phyloP scores from a whole-genome alignment of 2,329 filamentous ascomycete genomes.

The Hymenoscyphus repandus region DNA sequence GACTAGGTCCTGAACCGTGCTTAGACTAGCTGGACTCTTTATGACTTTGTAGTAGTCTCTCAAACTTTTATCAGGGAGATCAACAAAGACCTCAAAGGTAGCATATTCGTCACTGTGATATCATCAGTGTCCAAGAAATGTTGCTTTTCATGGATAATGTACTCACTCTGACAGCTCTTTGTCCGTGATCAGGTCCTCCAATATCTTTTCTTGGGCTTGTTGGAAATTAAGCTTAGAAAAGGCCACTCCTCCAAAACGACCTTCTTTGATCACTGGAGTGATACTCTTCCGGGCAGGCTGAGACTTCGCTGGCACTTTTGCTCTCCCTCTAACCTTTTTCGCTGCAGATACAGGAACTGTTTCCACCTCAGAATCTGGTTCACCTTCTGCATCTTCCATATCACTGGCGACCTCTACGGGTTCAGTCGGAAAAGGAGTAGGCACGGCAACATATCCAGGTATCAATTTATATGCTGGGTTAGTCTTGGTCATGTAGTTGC shows the following conservation, averaged over 20 bases:
- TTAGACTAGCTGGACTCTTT: slow-evolving; percentile 72
- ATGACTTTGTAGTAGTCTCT: slow-evolving; percentile 87
- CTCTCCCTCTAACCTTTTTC: slow-evolving; percentile 22
- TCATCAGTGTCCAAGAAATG: slow-evolving; percentile 5
- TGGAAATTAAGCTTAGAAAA: slow-evolving; percentile 75
- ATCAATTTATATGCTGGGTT: slow-evolving; percentile 73
- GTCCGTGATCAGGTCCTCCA: slow-evolving; percentile 65
- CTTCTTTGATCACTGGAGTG: slow-evolving; percentile 42
- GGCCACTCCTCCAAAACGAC: slow-evolving; percentile 49
- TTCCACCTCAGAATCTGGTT: slow-evolving; percentile 29
- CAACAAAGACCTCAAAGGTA: slow-evolving; percentile 68
- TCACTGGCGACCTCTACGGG: slow-evolving; percentile 25
- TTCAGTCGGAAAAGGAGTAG: slow-evolving; percentile 62
- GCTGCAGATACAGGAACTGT: slow-evolving; percentile 18
- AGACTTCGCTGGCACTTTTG: slow-evolving; percentile 24
- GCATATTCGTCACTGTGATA: slow-evolving; percentile 58
- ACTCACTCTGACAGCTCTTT: slow-evolving; percentile 61
- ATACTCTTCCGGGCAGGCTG: slow-evolving; percentile 32
- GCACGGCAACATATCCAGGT: slow-evolving; percentile 62
- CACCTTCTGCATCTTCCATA: slow-evolving; percentile 32
- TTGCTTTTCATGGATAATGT: background rate
- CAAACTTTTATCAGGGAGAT: slow-evolving; percentile 63
- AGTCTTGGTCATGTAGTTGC: slow-evolving; percentile 80
- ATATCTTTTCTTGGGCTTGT: slow-evolving; percentile 78
- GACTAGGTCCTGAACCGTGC: slow-evolving; percentile 70